phyloP scores from a whole-genome alignment of 2,329 filamentous ascomycete genomes.

The Fusarium tuaranense region DNA sequence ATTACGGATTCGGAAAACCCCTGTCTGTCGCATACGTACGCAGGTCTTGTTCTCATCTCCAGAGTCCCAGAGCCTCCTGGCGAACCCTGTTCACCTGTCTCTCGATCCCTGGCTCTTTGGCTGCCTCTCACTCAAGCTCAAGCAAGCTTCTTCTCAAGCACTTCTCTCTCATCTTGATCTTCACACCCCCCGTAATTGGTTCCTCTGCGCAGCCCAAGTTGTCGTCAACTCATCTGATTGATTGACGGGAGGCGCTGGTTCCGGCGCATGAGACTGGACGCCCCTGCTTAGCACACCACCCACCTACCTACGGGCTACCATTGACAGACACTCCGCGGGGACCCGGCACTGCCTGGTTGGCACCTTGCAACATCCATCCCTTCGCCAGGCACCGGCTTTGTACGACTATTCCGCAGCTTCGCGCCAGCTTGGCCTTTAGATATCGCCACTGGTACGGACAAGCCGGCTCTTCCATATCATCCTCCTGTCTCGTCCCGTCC shows the following conservation, averaged over 20 bases:
- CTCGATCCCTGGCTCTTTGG: not conserved
- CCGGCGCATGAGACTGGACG: constrained; percentile 6
- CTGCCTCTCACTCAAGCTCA: not conserved
- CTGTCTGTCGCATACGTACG: constrained; percentile 13
- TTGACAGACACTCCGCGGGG: not conserved
- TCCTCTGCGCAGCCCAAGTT: not conserved
- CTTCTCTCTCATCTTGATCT: not conserved
- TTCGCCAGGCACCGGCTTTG: constrained; percentile 6
- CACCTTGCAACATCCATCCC: constrained; percentile 8
- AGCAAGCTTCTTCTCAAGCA: not conserved
- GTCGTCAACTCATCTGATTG: constrained; percentile 10
- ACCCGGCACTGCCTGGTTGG: constrained; percentile 2
- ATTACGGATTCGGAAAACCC: constrained; percentile 6
- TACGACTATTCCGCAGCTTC: constrained; percentile 5
- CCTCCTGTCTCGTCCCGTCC: not conserved
- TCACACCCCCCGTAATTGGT: constrained; percentile 1
- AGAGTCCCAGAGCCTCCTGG: constrained; percentile 5
- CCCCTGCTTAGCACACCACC: constrained; percentile 12
- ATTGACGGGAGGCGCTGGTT: constrained; percentile 6
- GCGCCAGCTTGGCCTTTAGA: constrained; percentile 10
- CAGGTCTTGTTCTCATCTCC: constrained; percentile 9
- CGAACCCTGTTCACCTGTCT: not conserved
- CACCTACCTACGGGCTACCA: not conserved
- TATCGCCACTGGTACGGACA: constrained; percentile 9
- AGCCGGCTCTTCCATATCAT: not conserved